phyloP scores from a whole-genome alignment of 192 early-diverging fungal species.

The Coemansia biformis region DNA sequence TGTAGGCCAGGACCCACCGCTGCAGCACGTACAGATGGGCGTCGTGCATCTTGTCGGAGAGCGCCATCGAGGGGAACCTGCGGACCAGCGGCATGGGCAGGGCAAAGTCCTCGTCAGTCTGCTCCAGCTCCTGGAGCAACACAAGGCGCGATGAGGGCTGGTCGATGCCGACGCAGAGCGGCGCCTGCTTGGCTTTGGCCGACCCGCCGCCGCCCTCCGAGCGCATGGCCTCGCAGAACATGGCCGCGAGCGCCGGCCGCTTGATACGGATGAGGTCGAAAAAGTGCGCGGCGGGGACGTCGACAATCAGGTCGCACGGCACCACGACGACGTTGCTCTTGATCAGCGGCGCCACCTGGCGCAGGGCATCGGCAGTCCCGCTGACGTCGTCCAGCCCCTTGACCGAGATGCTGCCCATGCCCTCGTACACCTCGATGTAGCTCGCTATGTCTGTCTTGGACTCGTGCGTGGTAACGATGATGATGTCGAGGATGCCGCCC shows the following conservation, averaged over 20 bases:
- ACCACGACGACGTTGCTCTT: slow-evolving; percentile 89
- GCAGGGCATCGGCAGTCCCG: slow-evolving; percentile 81
- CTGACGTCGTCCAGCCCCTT: slow-evolving; percentile 50
- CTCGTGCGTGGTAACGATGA: slow-evolving; percentile 65
- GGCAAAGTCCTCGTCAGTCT: slow-evolving; percentile 16
- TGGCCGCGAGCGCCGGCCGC: slow-evolving; percentile 70
- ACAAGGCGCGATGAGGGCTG: slow-evolving; percentile 50
- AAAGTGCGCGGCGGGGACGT: slow-evolving; percentile 73
- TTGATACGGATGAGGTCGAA: slow-evolving; percentile 77
- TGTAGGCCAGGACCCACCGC: slow-evolving; percentile 85
- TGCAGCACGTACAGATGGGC: slow-evolving; percentile 92
- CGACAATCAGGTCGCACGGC: slow-evolving; percentile 86
- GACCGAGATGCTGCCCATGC: slow-evolving; percentile 55
- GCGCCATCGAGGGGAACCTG: slow-evolving; percentile 73
- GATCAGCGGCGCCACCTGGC: slow-evolving; percentile 74
- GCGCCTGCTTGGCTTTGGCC: slow-evolving; percentile 11
- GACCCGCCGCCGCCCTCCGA: slow-evolving; percentile 65
- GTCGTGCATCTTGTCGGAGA: slow-evolving; percentile 80
- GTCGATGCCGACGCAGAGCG: slow-evolving; percentile 43
- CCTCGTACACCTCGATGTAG: slow-evolving; percentile 47
- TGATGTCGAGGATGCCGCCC: slow-evolving; percentile 70
- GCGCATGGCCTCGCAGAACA: slow-evolving; percentile 77
- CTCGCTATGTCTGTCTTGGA: slow-evolving; percentile 56
- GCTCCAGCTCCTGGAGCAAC: slow-evolving; percentile 20
- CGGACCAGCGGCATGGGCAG: slow-evolving; percentile 53